Evolutionary conservation across 192 early-diverging fungal genomes (phyloP).

Genomic region (Funneliformis mosseae): DNA sequence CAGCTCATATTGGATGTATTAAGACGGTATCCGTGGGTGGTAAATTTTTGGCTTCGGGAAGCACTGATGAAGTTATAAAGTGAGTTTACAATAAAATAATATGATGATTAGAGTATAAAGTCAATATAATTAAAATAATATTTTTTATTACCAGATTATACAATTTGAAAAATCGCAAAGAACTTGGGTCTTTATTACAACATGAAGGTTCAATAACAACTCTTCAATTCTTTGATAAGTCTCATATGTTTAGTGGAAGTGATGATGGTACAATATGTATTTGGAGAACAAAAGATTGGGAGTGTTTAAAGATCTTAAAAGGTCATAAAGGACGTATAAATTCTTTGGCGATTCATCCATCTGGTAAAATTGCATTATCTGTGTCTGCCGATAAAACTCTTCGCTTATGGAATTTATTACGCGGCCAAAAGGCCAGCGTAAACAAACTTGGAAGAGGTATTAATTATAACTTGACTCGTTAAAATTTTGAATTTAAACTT

Average conservation of each 20-base stretch:
- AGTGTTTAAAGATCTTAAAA: slow-evolving; percentile 84
- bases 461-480: not conserved
- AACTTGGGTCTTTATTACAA: slow-evolving; percentile 88
- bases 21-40: slow-evolving; percentile 79
- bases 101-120: not conserved
- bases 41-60: slow-evolving; percentile 88
- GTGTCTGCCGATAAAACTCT: slow-evolving; percentile 74
- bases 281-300: slow-evolving; percentile 96
- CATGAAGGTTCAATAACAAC: slow-evolving; percentile 91
- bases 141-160: slow-evolving; percentile 60
- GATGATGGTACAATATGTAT: slow-evolving; percentile 90
- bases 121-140: not conserved
- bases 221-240: slow-evolving; percentile 78
- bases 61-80: slow-evolving; percentile 94
- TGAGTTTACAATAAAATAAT: slow-evolving; percentile 24
- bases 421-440: slow-evolving; percentile 69
- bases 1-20: slow-evolving; percentile 94
- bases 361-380: slow-evolving; percentile 89
- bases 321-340: slow-evolving; percentile 78
- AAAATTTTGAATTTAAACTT: not conserved
- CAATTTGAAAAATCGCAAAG: slow-evolving; percentile 82
- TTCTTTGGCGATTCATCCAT: slow-evolving; percentile 90
- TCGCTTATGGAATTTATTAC: slow-evolving; percentile 78
- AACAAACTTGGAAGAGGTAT: slow-evolving; percentile 50
- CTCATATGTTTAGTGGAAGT: slow-evolving; percentile 85